These are phyloP conservation scores for Panus rudis DNA, from an alignment of 768 basidiomycete species.

Conservation along the genomic window DNA sequence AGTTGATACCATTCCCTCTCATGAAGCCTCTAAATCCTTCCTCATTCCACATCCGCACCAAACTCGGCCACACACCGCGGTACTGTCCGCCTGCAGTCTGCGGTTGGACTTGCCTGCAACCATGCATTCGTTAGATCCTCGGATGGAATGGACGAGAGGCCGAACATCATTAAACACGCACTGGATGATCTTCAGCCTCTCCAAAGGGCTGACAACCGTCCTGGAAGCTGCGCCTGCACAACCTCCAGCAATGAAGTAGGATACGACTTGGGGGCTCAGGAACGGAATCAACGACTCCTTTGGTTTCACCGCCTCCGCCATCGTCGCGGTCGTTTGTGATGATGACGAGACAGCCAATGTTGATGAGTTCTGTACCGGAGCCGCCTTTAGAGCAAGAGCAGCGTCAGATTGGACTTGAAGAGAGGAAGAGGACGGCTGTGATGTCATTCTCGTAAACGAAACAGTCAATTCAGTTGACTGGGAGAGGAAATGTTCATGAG, in stretches of 20 bases:
- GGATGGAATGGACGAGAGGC: not conserved
- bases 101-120: constrained; percentile 81
- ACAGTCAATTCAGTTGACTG: too few relatives aligned
- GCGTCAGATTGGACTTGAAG: too few relatives aligned
- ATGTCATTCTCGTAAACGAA: too few relatives aligned
- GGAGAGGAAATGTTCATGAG: too few relatives aligned
- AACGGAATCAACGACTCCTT: constrained; percentile 7
- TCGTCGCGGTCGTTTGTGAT: too few relatives aligned
- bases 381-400: too few relatives aligned
- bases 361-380: too few relatives aligned
- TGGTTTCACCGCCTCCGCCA: constrained; percentile 10
- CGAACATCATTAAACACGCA: constrained; percentile 32
- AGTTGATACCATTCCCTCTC: constrained; percentile 91
- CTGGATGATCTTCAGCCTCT: constrained; percentile 96
- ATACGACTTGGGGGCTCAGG: constrained; percentile 30
- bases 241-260: constrained; percentile 52
- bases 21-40: constrained; percentile 92
- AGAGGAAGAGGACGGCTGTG: too few relatives aligned
- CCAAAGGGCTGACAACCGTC: constrained; percentile 88
- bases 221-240: constrained; percentile 63
- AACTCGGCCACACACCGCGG: constrained; percentile 76
- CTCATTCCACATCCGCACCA: constrained; percentile 87
- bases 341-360: too few relatives aligned
- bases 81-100: constrained; percentile 57
- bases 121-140: too few relatives aligned